Conservation (phyloP, 176 grass and related monocot genomes). For the Carex kokanica region DNA sequence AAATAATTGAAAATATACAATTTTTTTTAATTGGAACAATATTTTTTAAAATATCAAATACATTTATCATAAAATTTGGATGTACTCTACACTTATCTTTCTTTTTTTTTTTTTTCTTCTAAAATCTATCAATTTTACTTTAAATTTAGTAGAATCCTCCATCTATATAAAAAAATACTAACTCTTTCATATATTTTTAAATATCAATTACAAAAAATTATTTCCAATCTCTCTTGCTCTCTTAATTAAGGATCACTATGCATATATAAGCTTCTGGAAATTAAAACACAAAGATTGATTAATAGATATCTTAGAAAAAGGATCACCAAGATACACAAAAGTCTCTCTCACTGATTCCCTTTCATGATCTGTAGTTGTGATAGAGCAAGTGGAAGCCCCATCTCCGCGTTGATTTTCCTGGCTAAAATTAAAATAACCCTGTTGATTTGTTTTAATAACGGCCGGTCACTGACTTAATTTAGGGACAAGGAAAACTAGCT, state of each 20-base stretch:
- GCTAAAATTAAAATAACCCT: background rate
- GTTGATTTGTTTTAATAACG: slow-evolving; percentile 1
- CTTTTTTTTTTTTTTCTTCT: no score
- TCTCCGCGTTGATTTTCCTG: background rate
- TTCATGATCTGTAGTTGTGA: background rate
- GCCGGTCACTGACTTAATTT: background rate
- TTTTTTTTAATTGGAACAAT: no score
- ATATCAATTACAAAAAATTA: background rate
- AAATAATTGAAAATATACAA: no score
- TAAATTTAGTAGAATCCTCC: no score
- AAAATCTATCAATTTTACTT: no score
- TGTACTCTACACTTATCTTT: no score
- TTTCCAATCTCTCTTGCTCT: background rate
- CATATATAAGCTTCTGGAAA: background rate
- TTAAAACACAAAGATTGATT: background rate
- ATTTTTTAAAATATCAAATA: no score
- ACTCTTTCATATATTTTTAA: background rate
- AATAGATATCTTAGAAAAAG: background rate
- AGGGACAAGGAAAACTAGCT: background rate
- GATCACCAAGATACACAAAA: background rate
- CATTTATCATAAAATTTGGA: no score
- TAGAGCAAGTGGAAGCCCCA: background rate
- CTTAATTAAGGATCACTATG: background rate
- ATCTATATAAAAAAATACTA: background rate
- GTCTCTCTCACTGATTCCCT: background rate